Conservation (phyloP, 345 rosid species). For the Eutrema heterophyllum region DNA sequence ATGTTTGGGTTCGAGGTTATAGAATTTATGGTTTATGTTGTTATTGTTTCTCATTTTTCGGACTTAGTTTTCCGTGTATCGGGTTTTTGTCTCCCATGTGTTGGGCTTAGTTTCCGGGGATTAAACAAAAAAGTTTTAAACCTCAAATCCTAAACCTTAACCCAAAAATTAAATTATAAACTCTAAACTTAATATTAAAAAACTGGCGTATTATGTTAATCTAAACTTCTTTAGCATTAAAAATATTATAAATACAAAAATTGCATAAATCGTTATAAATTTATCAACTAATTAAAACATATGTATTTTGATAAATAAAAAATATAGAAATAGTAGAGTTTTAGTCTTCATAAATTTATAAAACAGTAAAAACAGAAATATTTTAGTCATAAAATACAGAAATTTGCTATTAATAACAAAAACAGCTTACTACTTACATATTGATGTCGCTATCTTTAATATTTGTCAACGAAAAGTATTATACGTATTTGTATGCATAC, state of each 20-base stretch:
- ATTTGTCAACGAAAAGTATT: background rate
- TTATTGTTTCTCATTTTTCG: too few relatives aligned
- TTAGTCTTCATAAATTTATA: too few relatives aligned
- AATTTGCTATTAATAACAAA: background rate
- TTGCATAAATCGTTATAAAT: background rate
- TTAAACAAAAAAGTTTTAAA: too few relatives aligned
- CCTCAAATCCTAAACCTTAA: too few relatives aligned
- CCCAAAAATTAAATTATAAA: background rate
- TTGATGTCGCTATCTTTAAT: background rate
- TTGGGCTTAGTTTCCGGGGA: too few relatives aligned
- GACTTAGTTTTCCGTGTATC: too few relatives aligned
- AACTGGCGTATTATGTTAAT: too few relatives aligned
- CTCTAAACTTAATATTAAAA: background rate
- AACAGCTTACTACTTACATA: background rate
- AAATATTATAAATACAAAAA: too few relatives aligned
- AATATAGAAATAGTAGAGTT: background rate
- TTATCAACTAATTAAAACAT: background rate
- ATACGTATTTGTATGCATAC: slow-evolving; percentile 22
- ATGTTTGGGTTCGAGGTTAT: too few relatives aligned
- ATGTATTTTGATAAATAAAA: background rate
- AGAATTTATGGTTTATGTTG: too few relatives aligned
- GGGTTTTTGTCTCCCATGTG: too few relatives aligned
- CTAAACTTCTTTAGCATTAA: too few relatives aligned
- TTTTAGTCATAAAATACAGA: background rate
- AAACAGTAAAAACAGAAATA: background rate